Conservation (phyloP, 139 green algal species). For the Picochlorum sp. region DNA sequence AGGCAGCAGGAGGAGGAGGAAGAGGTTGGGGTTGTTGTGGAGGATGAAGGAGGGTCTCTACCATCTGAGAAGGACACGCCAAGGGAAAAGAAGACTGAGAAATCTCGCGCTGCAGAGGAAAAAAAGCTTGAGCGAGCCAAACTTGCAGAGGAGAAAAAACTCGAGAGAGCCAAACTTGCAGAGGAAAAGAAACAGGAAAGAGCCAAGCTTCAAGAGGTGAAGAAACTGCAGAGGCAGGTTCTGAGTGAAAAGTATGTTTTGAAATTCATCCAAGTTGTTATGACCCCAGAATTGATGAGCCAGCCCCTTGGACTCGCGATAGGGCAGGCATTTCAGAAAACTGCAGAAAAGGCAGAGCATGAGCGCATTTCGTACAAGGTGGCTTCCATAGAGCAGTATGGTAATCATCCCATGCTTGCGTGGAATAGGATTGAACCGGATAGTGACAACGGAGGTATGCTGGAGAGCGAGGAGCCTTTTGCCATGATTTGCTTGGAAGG, state of each 20-base stretch:
- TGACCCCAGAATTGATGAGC: conserved; percentile 6
- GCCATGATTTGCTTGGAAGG: conserved; percentile 13
- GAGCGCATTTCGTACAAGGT: conserved; percentile 6
- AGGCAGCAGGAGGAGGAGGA: not conserved
- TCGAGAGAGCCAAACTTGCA: not conserved
- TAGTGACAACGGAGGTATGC: not conserved
- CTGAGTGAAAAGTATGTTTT: conserved; percentile 4
- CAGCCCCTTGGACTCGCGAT: not conserved
- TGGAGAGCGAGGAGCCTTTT: conserved; percentile 7
- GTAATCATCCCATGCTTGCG: not conserved
- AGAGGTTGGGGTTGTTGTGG: not conserved
- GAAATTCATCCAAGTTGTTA: not conserved
- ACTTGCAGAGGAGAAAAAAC: not conserved
- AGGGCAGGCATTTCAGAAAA: conserved; percentile 2
- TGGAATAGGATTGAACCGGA: not conserved
- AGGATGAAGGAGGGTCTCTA: not conserved
- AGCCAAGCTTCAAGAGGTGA: not conserved
- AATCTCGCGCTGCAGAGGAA: not conserved
- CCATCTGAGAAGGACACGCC: not conserved
- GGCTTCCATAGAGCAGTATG: not conserved
- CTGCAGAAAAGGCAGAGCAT: not conserved
- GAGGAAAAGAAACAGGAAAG: conserved; percentile 5
- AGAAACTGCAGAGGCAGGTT: not conserved
- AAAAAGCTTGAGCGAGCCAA: not conserved
- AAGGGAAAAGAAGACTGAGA: not conserved